These are phyloP conservation scores for Streptanthus diversifolius DNA, from an alignment of 345 rosid genomes.

Conservation along the genomic window DNA sequence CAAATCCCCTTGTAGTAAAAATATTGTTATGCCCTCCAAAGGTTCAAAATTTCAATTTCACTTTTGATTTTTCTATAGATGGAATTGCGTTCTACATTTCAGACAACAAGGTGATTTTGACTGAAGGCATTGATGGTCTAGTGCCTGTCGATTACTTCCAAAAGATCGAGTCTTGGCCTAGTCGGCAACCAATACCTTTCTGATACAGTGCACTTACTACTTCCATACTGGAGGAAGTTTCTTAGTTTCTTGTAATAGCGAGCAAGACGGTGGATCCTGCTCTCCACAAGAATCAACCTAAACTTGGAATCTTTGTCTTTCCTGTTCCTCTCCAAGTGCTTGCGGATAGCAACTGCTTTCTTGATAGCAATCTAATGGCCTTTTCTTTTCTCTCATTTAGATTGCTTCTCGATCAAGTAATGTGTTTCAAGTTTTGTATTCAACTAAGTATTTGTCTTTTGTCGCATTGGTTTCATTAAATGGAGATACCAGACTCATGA, in stretches of 20 bases:
- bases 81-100: slow-evolving; percentile 85
- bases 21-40: background rate
- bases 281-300: slow-evolving; percentile 1
- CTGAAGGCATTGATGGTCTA: slow-evolving; percentile 84
- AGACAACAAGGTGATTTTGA: slow-evolving; percentile 79
- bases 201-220: slow-evolving; percentile 45
- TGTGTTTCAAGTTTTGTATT: background rate
- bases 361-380: no score
- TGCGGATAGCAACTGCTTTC: slow-evolving; percentile 2
- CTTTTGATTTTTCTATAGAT: slow-evolving; percentile 38
- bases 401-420: no score
- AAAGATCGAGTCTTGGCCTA: slow-evolving; percentile 85
- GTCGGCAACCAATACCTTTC: slow-evolving; percentile 45
- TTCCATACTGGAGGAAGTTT: slow-evolving; percentile 92
- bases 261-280: slow-evolving; percentile 47
- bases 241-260: slow-evolving; percentile 90
- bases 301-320: slow-evolving; percentile 8
- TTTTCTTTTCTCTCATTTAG: no score
- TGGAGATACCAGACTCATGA: background rate
- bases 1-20: background rate
- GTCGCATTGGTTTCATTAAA: background rate
- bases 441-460: background rate
- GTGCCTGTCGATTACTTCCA: slow-evolving; percentile 66
- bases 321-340: slow-evolving; percentile 1
- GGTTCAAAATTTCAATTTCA: background rate